phyloP scores from a whole-genome alignment of 352 stramenopile species.

The Chrysophaeum taylorii region DNA sequence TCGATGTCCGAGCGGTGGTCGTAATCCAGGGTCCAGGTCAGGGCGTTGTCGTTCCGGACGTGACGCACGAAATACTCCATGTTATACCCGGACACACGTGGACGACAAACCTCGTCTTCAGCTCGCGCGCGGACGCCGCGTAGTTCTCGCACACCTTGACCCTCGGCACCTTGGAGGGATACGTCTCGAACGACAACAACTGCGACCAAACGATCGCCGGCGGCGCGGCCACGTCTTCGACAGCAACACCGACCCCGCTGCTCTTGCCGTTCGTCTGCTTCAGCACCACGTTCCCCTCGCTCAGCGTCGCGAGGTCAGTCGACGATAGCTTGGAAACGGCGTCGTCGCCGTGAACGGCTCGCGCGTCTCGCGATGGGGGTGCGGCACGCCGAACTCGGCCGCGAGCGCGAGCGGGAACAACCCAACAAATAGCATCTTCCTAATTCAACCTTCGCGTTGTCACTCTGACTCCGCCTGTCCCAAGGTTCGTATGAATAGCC shows the following conservation, averaged over 20 bases:
- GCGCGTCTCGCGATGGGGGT: no score
- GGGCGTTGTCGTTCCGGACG: not conserved
- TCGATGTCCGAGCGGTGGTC: not conserved
- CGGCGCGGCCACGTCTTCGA: not conserved
- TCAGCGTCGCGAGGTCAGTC: no score
- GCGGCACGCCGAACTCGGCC: no score
- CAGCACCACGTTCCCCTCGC: no score
- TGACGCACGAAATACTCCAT: not conserved
- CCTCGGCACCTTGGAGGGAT: not conserved
- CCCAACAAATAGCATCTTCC: no score
- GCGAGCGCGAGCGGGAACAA: no score
- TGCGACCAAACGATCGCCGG: not conserved
- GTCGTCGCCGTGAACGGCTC: no score
- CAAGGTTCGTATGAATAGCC: no score
- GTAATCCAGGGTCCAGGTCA: not conserved
- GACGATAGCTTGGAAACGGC: no score
- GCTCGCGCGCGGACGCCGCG: no score
- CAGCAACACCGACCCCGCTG: not conserved
- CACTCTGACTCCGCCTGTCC: no score
- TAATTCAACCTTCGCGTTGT: no score
- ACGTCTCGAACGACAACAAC: not conserved
- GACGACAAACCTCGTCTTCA: not conserved
- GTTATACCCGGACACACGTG: not conserved
- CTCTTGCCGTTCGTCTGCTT: not conserved
- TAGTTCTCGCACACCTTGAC: not conserved